Percentiles rank a stretch among this genome's conserved stretches.
Conservation (phyloP, 179 eudicot species). For the Silene noctiflora region DNA sequence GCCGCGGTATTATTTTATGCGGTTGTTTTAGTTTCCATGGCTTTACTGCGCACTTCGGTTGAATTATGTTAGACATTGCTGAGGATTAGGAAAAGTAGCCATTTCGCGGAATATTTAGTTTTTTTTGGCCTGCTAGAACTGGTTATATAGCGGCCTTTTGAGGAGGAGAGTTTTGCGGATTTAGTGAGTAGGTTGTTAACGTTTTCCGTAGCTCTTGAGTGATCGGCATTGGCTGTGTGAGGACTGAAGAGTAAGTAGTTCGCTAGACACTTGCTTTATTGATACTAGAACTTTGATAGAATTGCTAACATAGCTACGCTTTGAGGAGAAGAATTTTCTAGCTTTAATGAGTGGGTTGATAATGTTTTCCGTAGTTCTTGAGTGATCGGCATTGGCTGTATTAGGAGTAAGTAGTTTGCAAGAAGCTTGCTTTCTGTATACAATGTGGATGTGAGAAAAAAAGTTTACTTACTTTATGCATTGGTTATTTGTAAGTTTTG, state of each 20-base stretch:
- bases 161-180: not conserved
- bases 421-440: not conserved
- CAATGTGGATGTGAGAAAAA: not conserved
- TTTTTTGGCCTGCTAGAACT: not conserved
- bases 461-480: not conserved
- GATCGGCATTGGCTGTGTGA: no score
- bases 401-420: not conserved
- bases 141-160: not conserved
- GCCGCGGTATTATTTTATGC: not conserved
- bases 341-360: not conserved
- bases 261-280: not conserved
- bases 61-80: not conserved
- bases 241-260: not conserved
- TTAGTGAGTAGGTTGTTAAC: not conserved
- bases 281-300: not conserved
- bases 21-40: slow-evolving; percentile 9
- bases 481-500: not conserved
- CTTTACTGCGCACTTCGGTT: not conserved
- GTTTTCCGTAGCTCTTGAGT: no score
- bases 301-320: not conserved
- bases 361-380: no score
- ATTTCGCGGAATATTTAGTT: not conserved
- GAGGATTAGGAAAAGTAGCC: not conserved
- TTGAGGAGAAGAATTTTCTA: not conserved
- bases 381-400: no score